A percentile compares a stretch with the other conserved stretches of the same genome.
Conservation (phyloP, 2,329 filamentous ascomycete species). For the Aspergillus sp. region DNA sequence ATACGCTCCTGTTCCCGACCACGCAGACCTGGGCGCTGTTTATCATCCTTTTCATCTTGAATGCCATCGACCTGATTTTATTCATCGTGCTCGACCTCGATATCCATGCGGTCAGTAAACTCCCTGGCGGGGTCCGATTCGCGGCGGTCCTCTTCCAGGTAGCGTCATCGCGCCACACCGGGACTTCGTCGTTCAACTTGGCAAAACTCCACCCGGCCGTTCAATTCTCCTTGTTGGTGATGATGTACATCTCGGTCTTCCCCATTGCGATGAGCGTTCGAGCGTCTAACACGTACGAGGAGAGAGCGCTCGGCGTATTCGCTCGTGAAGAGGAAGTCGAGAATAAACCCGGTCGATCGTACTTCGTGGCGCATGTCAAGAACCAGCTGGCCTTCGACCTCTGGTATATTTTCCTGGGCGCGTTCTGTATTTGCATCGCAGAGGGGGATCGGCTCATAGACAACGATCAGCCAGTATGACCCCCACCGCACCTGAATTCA, state of each 20-base stretch:
- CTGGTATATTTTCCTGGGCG: slow-evolving; percentile 54
- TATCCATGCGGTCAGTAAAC: slow-evolving; percentile 38
- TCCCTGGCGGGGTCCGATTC: slow-evolving; percentile 39
- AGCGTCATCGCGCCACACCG: slow-evolving; percentile 40
- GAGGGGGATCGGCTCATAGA: slow-evolving; percentile 33
- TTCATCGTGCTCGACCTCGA: slow-evolving; percentile 46
- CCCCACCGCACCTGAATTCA: background rate
- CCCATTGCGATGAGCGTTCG: slow-evolving; percentile 91
- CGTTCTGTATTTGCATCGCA: slow-evolving; percentile 50
- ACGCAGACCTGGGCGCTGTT: slow-evolving; percentile 50
- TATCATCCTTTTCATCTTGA: slow-evolving; percentile 43
- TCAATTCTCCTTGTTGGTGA: slow-evolving; percentile 57
- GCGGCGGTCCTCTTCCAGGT: slow-evolving; percentile 53
- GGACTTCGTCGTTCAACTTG: slow-evolving; percentile 43
- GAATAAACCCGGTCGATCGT: slow-evolving; percentile 24
- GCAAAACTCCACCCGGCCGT: slow-evolving; percentile 45
- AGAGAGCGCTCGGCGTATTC: slow-evolving; percentile 52
- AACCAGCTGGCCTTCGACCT: slow-evolving; percentile 58
- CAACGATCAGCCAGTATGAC: slow-evolving; percentile 15
- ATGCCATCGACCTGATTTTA: slow-evolving; percentile 47
- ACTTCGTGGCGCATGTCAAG: slow-evolving; percentile 47
- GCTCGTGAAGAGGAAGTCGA: slow-evolving; percentile 21
- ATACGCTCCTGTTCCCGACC: slow-evolving; percentile 53
- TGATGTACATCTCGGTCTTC: slow-evolving; percentile 98
- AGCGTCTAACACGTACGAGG: slow-evolving; percentile 58